Percentiles rank a stretch among this genome's conserved stretches.
These are phyloP conservation scores for Paecilomyces sp. DNA, from an alignment of 2,329 filamentous ascomycete genomes.

Conservation along the genomic window DNA sequence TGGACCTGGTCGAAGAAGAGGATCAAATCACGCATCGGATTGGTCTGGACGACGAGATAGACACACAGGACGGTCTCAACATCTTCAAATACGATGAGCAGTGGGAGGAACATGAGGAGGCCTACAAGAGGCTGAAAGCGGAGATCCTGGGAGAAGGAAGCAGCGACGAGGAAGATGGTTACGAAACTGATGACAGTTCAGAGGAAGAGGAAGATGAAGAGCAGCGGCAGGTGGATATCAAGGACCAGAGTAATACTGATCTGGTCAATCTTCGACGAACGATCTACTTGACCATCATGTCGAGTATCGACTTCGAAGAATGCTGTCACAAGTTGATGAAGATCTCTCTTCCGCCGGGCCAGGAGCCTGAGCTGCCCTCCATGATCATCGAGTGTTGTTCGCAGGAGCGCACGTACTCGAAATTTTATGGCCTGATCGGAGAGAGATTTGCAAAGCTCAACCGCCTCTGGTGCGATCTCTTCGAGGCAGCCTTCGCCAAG, in stretches of 20 bases:
- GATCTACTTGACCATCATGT: slow-evolving; percentile 98
- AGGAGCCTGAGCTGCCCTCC: slow-evolving; percentile 83
- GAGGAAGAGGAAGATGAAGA: slow-evolving; percentile 69
- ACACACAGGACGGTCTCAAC: slow-evolving; percentile 81
- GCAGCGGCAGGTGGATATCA: slow-evolving; percentile 84
- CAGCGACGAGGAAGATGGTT: slow-evolving; percentile 65
- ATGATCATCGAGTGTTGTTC: slow-evolving; percentile 98
- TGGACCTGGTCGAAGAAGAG: slow-evolving; percentile 94
- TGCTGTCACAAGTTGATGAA: slow-evolving; percentile 96
- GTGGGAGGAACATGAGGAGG: slow-evolving; percentile 84
- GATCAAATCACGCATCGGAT: slow-evolving; percentile 92
- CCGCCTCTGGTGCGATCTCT: slow-evolving; percentile 86
- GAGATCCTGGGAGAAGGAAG: slow-evolving; percentile 94
- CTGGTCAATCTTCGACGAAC: slow-evolving; percentile 87
- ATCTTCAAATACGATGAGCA: slow-evolving; percentile 91
- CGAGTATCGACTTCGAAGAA: slow-evolving; percentile 91
- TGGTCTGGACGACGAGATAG: slow-evolving; percentile 74
- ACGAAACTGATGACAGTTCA: slow-evolving; percentile 54
- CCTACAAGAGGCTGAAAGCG: slow-evolving; percentile 82
- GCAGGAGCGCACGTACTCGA: slow-evolving; percentile 93
- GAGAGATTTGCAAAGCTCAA: slow-evolving; percentile 96
- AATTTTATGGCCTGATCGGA: slow-evolving; percentile 91
- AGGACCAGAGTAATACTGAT: slow-evolving; percentile 94
- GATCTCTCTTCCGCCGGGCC: slow-evolving; percentile 76
- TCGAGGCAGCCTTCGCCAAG: slow-evolving; percentile 80